phyloP scores from a whole-genome alignment of 2,329 filamentous ascomycete genomes.

The Pseudocercospora vitis region DNA sequence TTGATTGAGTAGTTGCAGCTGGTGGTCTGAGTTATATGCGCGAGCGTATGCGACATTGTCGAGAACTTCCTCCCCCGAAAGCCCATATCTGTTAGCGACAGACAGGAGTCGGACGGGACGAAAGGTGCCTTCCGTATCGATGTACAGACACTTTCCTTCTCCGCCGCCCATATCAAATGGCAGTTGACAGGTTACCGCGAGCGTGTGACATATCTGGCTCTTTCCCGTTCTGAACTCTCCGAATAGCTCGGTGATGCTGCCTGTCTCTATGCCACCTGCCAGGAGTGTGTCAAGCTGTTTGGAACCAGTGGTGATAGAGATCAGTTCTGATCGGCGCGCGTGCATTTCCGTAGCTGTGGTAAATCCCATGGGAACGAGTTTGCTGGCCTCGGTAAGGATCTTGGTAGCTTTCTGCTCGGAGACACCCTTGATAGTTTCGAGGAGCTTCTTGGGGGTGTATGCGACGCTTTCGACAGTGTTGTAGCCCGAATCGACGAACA shows the following conservation, averaged over 20 bases:
- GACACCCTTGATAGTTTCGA: slow-evolving; percentile 97
- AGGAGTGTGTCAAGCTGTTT: slow-evolving; percentile 95
- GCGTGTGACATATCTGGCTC: slow-evolving; percentile 95
- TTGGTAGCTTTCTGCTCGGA: slow-evolving; percentile 96
- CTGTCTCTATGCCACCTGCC: slow-evolving; percentile 92
- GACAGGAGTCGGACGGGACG: slow-evolving; percentile 83
- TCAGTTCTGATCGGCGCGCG: slow-evolving; percentile 90
- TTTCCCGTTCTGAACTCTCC: slow-evolving; percentile 98
- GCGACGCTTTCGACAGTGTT: slow-evolving; percentile 95
- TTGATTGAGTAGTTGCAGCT: slow-evolving; percentile 90
- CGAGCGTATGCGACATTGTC: slow-evolving; percentile 98
- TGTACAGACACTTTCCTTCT: slow-evolving; percentile 97
- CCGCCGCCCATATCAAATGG: slow-evolving; percentile 99
- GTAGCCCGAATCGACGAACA: slow-evolving; percentile 86
- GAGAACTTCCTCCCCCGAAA: slow-evolving; percentile 94
- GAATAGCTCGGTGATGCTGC: slow-evolving; percentile 96
- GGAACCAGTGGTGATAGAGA: slow-evolving; percentile 95
- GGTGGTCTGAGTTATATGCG: slow-evolving; percentile 97
- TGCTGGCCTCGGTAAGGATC: slow-evolving; percentile 86
- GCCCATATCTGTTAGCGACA: slow-evolving; percentile 89
- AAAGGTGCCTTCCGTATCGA: slow-evolving; percentile 97
- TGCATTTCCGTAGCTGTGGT: slow-evolving; percentile 99
- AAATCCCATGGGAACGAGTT: slow-evolving; percentile 97
- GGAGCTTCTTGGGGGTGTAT: slow-evolving; percentile 75
- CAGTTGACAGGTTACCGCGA: slow-evolving; percentile 96